Evolutionary conservation across 208 protist species (phyloP).

Genomic region (Naegleria fowleri): DNA sequence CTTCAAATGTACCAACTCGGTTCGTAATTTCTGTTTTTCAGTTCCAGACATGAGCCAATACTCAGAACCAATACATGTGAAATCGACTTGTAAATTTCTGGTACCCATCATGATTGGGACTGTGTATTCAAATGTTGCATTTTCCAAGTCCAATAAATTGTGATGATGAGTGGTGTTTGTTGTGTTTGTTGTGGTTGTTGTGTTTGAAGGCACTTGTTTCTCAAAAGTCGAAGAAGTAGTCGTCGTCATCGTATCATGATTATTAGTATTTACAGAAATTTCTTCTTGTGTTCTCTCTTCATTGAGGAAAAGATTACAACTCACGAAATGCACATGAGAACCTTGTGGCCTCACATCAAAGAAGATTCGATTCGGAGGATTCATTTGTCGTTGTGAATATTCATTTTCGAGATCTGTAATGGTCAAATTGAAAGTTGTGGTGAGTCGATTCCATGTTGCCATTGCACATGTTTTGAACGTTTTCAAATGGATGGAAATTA

Average conservation of each 20-base stretch:
- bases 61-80: neutral
- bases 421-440: neutral
- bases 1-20: neutral
- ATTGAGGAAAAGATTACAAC: neutral
- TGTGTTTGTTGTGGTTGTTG: no score
- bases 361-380: neutral
- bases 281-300: neutral
- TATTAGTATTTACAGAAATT: no score
- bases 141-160: neutral
- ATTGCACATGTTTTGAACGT: neutral
- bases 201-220: no score
- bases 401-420: neutral
- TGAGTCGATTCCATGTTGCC: neutral
- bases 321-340: neutral
- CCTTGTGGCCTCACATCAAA: neutral
- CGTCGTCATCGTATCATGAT: no score
- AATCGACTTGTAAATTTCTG: neutral
- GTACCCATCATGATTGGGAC: neutral
- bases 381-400: neutral
- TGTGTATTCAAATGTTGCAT: neutral
- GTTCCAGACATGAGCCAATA: neutral
- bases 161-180: no score
- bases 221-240: no score
- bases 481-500: neutral
- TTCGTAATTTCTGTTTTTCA: neutral